phyloP scores from a whole-genome alignment of 495 filamentous ascomycete species.

The Xylaria venustula region DNA sequence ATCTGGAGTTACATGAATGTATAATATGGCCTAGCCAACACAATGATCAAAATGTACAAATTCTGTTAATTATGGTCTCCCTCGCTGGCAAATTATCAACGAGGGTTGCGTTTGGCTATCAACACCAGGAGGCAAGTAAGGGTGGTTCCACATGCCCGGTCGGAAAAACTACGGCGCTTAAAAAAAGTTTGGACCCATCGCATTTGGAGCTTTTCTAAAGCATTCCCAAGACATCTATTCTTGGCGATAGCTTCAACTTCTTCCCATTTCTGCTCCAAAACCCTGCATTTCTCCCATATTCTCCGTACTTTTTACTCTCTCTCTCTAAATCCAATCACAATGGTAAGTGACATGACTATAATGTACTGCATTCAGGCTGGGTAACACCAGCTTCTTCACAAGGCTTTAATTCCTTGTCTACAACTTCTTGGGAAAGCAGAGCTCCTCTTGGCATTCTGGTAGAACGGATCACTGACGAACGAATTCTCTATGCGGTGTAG shows the following conservation, averaged over 20 bases:
- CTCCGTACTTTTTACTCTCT: slow-evolving; percentile 10
- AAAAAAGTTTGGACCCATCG: slow-evolving; percentile 29
- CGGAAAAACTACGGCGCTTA: slow-evolving; percentile 33
- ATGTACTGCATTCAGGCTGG: neutral
- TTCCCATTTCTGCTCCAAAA: slow-evolving; percentile 9
- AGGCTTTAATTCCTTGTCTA: too few species aligned
- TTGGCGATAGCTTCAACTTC: slow-evolving; percentile 32
- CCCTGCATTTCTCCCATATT: slow-evolving; percentile 10
- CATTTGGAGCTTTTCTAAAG: slow-evolving; percentile 38
- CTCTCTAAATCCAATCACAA: slow-evolving; percentile 27
- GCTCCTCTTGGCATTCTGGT: neutral
- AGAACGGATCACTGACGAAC: neutral
- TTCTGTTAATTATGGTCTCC: too few species aligned
- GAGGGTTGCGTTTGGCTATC: too few species aligned
- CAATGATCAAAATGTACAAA: too few species aligned
- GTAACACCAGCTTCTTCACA: too few species aligned
- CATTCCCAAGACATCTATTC: slow-evolving; percentile 18
- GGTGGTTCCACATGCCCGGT: slow-evolving; percentile 2
- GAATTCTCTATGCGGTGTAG: slow-evolving; percentile 26
- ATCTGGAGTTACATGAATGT: too few species aligned
- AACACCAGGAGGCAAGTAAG: too few species aligned
- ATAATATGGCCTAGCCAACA: too few species aligned
- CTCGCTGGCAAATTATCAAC: too few species aligned
- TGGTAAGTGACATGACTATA: slow-evolving; percentile 27
- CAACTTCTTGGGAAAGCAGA: too few species aligned